Conservation (phyloP, 108 stramenopile genomes). For the Nannochloropsis granulata region DNA sequence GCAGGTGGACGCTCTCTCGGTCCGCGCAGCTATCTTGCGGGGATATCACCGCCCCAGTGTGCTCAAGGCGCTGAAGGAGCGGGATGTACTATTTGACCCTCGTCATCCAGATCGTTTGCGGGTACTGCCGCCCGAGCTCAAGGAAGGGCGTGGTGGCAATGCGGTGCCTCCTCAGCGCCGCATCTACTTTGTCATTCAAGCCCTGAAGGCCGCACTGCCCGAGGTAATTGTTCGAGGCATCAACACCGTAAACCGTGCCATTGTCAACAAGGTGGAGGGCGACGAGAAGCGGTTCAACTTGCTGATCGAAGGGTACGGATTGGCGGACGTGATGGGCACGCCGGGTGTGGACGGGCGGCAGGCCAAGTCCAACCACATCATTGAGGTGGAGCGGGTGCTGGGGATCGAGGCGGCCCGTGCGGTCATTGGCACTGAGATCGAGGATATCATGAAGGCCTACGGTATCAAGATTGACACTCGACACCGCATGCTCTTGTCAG, state of each 20-base stretch:
- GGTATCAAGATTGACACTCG: conserved; percentile 90
- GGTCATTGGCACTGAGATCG: conserved; percentile 74
- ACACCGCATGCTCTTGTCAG: conserved; percentile 80
- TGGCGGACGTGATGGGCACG: conserved; percentile 82
- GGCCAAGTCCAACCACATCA: conserved; percentile 86
- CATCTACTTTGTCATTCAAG: conserved; percentile 71
- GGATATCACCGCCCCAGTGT: neutral
- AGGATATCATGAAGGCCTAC: conserved; percentile 86
- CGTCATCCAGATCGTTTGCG: conserved; percentile 57
- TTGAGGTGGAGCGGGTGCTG: conserved; percentile 75
- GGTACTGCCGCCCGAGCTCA: conserved; percentile 49
- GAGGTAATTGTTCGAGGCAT: conserved; percentile 89
- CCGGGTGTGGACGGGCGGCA: conserved; percentile 77
- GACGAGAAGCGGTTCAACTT: conserved; percentile 51
- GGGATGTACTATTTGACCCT: conserved; percentile 51
- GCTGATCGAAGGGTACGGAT: conserved; percentile 89
- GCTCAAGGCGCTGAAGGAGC: conserved; percentile 51
- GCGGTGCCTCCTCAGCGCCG: neutral
- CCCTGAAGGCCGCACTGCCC: conserved; percentile 72
- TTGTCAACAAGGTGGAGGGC: conserved; percentile 56
- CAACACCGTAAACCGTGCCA: conserved; percentile 77
- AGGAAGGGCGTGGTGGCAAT: conserved; percentile 20
- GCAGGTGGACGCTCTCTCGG: conserved; percentile 57
- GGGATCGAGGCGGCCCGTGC: conserved; percentile 94
- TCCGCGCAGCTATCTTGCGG: neutral